These are phyloP conservation scores for Scleromitrula shiraiana DNA, from an alignment of 2,329 filamentous ascomycete species.

Conservation along the genomic window DNA sequence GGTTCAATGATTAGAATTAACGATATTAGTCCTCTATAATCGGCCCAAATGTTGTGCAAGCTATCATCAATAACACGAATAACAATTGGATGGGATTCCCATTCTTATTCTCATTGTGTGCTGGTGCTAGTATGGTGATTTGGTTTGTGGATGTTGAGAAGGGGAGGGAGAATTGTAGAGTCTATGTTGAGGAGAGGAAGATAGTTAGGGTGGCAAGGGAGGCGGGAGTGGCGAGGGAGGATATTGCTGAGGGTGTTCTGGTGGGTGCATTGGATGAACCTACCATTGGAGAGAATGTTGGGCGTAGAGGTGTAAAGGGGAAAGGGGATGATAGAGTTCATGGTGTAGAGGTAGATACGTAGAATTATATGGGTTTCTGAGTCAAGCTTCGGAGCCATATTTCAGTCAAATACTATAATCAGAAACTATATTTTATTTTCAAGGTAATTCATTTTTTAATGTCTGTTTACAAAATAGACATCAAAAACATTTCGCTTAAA, in stretches of 20 bases:
- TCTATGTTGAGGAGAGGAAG: constrained; percentile 32
- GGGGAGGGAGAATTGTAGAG: constrained; percentile 32
- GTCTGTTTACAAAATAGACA: too few relatives aligned
- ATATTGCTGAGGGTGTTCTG: constrained; percentile 16
- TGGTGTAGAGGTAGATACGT: not conserved
- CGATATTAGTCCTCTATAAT: constrained; percentile 34
- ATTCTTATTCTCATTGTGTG: constrained; percentile 34
- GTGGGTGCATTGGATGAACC: not conserved
- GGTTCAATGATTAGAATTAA: not conserved
- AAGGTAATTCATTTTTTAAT: too few relatives aligned
- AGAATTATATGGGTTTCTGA: too few relatives aligned
- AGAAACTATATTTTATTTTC: too few relatives aligned
- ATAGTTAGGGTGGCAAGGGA: constrained; percentile 26
- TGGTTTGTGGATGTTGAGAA: constrained; percentile 35
- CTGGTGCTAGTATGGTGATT: constrained; percentile 32
- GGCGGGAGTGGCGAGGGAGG: constrained; percentile 19
- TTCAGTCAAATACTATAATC: too few relatives aligned
- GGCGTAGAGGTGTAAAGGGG: not conserved
- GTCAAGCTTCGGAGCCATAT: too few relatives aligned
- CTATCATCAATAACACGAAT: constrained; percentile 34
- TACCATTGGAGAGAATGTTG: not conserved
- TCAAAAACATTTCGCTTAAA: too few relatives aligned
- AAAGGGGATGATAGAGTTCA: not conserved
- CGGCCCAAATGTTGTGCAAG: constrained; percentile 36
- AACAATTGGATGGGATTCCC: constrained; percentile 39